Evolutionary conservation across 306 rosid genomes (phyloP), one percentile per base, ranked within the genome.

Genomic region (Vigna angularis): DNA sequence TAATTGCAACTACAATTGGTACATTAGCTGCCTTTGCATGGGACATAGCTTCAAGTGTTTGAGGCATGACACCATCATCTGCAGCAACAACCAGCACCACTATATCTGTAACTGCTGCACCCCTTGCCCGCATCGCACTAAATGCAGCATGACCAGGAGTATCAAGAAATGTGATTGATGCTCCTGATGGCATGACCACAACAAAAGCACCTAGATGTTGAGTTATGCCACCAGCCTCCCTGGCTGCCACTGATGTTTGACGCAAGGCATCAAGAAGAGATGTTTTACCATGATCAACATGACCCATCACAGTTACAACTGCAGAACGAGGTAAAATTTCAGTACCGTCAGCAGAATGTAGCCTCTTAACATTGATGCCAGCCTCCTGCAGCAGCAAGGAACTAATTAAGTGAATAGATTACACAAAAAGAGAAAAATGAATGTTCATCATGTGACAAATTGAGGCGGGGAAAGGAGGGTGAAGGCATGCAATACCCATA

Each of bases 141-240:
- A 95, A 95, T 59, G 98, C 98, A 57, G 98, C 98, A 86, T 92
- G 98, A 40, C 98, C 98, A 59, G 98, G 99, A 34, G 99, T 93
- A 82, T 95, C 98, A 50, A 95, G 98, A 85, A 95, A 93, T 72
- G 99, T 93, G 84, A 93, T 91, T 34, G 93, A 77, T 59, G 98
- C 97, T 66, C 99, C 96, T n/a, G 97, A 88, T 13, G 89, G 81
- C 99, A 95, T 95, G 77, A 56, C 79, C 78, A 91, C 98, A 87
- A 91, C 90, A 87, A 95, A 91, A 75, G 99, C 99, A 85, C 99
- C 98, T 42, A 95, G 74, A 87, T 95, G 98, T 84, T 95, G 98
- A 73, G 98, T 95, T 81, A 95, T 95, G 61, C 98, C 98, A 30
- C 98, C 98, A 56, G 97, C 98, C 85, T 95, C 98, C 83, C 30